Percentiles rank a stretch among this genome's conserved stretches.
These are phyloP conservation scores for Metarhizium sp. DNA, from an alignment of 2,329 filamentous ascomycete genomes.

Conservation along the genomic window DNA sequence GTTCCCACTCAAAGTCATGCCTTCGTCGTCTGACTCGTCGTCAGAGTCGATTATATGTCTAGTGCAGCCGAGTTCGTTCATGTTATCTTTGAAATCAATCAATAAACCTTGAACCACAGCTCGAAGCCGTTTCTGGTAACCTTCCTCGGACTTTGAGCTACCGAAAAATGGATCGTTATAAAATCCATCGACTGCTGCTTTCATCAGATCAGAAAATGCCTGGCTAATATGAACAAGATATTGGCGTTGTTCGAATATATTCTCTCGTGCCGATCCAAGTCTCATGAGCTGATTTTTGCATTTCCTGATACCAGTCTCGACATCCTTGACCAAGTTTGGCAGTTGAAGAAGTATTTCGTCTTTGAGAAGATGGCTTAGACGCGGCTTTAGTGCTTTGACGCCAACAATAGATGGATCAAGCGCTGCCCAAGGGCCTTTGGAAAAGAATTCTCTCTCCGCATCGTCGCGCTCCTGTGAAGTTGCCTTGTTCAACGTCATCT, in stretches of 20 bases:
- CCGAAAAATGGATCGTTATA: slow-evolving; percentile 44
- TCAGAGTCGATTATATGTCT: slow-evolving; percentile 17
- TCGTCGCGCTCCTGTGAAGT: slow-evolving; percentile 25
- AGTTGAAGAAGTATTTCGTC: slow-evolving; percentile 36
- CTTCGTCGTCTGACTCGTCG: slow-evolving; percentile 1
- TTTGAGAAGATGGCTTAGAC: slow-evolving; percentile 41
- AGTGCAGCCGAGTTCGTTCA: slow-evolving; percentile 32
- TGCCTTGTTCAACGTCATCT: slow-evolving; percentile 21
- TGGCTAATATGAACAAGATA: slow-evolving; percentile 37
- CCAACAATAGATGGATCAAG: slow-evolving; percentile 31
- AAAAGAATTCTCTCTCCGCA: slow-evolving; percentile 34
- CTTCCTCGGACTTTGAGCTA: slow-evolving; percentile 16
- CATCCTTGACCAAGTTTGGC: slow-evolving; percentile 32
- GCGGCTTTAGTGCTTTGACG: slow-evolving; percentile 33
- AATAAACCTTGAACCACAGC: slow-evolving; percentile 39
- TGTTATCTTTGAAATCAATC: slow-evolving; percentile 32
- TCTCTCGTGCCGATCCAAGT: slow-evolving; percentile 39
- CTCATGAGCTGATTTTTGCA: slow-evolving; percentile 29
- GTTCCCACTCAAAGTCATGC: neutral
- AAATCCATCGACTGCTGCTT: slow-evolving; percentile 36
- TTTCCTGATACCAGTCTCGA: slow-evolving; percentile 23
- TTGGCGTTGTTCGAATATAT: slow-evolving; percentile 33
- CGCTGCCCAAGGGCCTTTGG: slow-evolving; percentile 26
- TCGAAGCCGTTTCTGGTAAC: slow-evolving; percentile 36
- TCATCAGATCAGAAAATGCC: slow-evolving; percentile 32